These are phyloP conservation scores for Stachybotrys elegans DNA, from an alignment of 2,329 filamentous ascomycete species.

Conservation along the genomic window DNA sequence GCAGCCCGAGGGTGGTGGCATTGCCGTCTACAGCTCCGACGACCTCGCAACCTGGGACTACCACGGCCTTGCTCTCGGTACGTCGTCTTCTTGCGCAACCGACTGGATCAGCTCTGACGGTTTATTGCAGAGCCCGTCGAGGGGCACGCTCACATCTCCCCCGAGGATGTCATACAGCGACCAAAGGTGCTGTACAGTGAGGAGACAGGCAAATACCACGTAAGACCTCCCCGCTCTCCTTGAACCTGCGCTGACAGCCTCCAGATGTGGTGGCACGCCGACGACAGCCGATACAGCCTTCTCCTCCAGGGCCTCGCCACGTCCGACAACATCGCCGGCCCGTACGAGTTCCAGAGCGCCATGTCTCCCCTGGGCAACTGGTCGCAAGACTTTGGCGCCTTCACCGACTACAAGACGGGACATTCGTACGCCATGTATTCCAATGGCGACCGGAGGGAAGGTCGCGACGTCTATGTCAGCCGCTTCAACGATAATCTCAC, in stretches of 20 bases:
- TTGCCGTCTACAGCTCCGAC: slow-evolving; percentile 56
- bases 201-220: slow-evolving; percentile 49
- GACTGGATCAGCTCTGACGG: neutral
- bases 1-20: slow-evolving; percentile 53
- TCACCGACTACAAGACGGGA: slow-evolving; percentile 55
- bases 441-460: slow-evolving; percentile 50
- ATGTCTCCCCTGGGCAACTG: slow-evolving; percentile 54
- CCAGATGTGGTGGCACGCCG: slow-evolving; percentile 58
- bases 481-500: slow-evolving; percentile 48
- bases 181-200: slow-evolving; percentile 58
- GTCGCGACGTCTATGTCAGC: slow-evolving; percentile 52
- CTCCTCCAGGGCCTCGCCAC: slow-evolving; percentile 53
- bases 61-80: slow-evolving; percentile 52
- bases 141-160: slow-evolving; percentile 50
- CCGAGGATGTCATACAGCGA: slow-evolving; percentile 53
- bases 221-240: slow-evolving; percentile 18
- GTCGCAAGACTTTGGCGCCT: slow-evolving; percentile 58
- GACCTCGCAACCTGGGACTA: slow-evolving; percentile 55
- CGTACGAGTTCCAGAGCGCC: slow-evolving; percentile 49
- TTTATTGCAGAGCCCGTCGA: slow-evolving; percentile 37
- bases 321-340: slow-evolving; percentile 45
- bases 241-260: neutral
- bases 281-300: slow-evolving; percentile 51
- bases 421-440: slow-evolving; percentile 53
- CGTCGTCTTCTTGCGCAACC: slow-evolving; percentile 8